Conservation (phyloP, 108 stramenopile species). For the Nitzschia sp. region DNA sequence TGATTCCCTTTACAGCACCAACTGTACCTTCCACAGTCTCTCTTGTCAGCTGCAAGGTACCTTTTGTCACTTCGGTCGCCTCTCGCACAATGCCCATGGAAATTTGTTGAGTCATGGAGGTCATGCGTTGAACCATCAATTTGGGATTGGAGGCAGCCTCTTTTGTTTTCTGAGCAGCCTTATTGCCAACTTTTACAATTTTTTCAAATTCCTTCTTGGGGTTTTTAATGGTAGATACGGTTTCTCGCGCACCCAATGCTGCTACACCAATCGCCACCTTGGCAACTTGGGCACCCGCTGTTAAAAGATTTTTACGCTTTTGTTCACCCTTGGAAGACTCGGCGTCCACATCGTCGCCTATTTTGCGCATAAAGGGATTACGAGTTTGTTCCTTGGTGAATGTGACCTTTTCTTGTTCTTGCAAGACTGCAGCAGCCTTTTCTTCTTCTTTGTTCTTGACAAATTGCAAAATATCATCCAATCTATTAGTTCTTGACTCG, state of each 20-base stretch:
- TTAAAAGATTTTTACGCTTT: neutral
- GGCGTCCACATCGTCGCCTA: no score
- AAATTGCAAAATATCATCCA: neutral
- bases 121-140: neutral
- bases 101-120: neutral
- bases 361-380: no score
- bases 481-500: neutral
- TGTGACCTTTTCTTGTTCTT: no score
- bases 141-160: neutral
- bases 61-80: slow-evolving; percentile 4
- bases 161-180: neutral
- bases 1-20: neutral
- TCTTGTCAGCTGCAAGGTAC: neutral
- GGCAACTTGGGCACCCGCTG: neutral
- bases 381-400: no score
- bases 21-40: neutral
- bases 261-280: slow-evolving; percentile 1
- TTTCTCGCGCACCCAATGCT: neutral
- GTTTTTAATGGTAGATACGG: neutral
- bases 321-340: neutral
- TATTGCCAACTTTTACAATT: neutral
- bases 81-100: neutral
- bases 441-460: neutral
- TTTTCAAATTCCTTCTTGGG: slow-evolving; percentile 2
- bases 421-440: no score